phyloP scores from a whole-genome alignment of 306 rosid species.

The Chamaecrista fasciculata region DNA sequence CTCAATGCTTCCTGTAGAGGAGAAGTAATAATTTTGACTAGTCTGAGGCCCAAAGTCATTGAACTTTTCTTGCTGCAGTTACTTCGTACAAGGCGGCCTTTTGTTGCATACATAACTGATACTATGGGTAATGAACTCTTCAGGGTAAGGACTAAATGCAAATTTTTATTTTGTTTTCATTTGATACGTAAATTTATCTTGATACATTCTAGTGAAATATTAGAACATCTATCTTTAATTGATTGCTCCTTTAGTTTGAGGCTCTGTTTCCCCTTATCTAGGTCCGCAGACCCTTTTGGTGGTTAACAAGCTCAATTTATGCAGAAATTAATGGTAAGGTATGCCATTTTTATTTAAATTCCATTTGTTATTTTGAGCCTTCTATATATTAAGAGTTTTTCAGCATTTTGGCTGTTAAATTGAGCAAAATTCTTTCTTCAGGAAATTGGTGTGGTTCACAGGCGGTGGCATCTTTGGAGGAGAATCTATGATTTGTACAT shows the following conservation, averaged over 20 bases:
- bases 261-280: constrained; percentile 33
- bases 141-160: constrained; percentile 55
- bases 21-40: neutral
- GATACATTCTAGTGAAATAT: neutral
- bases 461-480: constrained; percentile 98
- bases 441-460: constrained; percentile 97
- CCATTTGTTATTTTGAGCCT: constrained; percentile 10
- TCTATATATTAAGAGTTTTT: constrained; percentile 7
- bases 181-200: constrained; percentile 6
- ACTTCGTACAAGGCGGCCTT: constrained; percentile 84
- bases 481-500: constrained; percentile 94
- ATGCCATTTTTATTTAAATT: constrained; percentile 32
- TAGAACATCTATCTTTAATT: constrained; percentile 9
- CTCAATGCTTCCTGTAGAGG: neutral
- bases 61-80: constrained; percentile 51
- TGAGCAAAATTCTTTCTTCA: constrained; percentile 35
- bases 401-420: constrained; percentile 35
- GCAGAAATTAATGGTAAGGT: constrained; percentile 95
- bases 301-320: constrained; percentile 94
- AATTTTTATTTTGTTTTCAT: neutral
- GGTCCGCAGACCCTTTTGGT: constrained; percentile 99
- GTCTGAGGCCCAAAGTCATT: neutral
- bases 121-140: constrained; percentile 77
- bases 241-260: constrained; percentile 27
- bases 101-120: constrained; percentile 85